Evolutionary conservation across 805 yeast genomes (phyloP), one percentile per base, ranked within the genome.

Genomic region (Torulaspora gathmanii): DNA sequence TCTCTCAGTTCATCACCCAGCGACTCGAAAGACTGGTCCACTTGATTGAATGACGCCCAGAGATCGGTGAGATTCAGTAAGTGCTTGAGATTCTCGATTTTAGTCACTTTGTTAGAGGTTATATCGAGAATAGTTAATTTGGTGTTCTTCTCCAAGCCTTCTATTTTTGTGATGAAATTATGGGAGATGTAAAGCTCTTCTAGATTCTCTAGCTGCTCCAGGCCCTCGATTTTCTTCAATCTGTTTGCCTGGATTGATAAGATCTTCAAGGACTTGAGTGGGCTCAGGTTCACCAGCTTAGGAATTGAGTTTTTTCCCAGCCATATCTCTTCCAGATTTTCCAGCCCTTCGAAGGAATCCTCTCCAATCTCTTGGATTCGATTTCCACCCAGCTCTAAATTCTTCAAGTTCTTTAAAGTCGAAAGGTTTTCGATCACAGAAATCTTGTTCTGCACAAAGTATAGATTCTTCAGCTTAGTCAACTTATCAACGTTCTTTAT

Each of bases 301-400:
- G 75, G 55, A 44, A 93, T 86, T 50, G 76, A 75, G 65, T 93
- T 93, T 60, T 89, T 88, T 37, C 98, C 99, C 33, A 93, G 71
- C 99, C 98, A 93, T 37, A 93, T 70, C 60, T 90, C 85, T 52
- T 79, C 77, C 35, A 93, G 67, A 40, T 73, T 76, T 0, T 66
- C 68, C 47, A 91, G 69, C 0, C 68, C 64, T 16, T 74, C 72
- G 54, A 90, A 61, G 33, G 79, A 78, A 23, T 55, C 56, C 3
- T 47, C 47, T 13, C 45, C 59, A 9, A 65, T 53, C 51, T 80
- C 83, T 25, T 70, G 60, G 36, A 85, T 79, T 33, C 57, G 64
- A 65, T 93, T 93, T 19, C 97, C 99, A 10, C 98, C 99, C 33
- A 93, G 72, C 65, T 93, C 99, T 44, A 93, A 69, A 53, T 83